These are phyloP conservation scores for Breynia disticha DNA, from an alignment of 441 rosid species.

Conservation along the genomic window DNA sequence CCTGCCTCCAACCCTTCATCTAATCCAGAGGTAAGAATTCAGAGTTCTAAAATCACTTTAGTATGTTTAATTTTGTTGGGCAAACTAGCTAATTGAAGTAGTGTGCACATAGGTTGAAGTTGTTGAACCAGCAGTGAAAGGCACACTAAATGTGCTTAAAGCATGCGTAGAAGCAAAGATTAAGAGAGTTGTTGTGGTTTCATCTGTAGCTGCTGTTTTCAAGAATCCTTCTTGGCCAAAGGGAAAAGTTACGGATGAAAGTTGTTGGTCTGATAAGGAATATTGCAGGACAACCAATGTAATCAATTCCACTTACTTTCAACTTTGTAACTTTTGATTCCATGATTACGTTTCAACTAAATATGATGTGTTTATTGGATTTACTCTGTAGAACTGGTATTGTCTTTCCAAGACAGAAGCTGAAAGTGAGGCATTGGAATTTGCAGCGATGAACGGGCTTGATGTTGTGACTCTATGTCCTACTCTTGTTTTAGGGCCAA, in stretches of 20 bases:
- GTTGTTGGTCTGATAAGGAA: slow-evolving; percentile 63
- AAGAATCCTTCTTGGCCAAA: slow-evolving; percentile 58
- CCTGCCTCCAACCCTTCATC: slow-evolving; percentile 17
- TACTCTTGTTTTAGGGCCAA: slow-evolving; percentile 36
- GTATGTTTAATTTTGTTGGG: not conserved
- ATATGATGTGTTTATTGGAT: not conserved
- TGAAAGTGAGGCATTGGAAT: slow-evolving; percentile 50
- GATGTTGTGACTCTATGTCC: slow-evolving; percentile 49
- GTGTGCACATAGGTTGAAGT: slow-evolving; percentile 37
- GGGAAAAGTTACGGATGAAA: slow-evolving; percentile 40
- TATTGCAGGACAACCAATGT: slow-evolving; percentile 51
- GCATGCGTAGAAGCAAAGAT: slow-evolving; percentile 56
- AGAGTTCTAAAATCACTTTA: not conserved
- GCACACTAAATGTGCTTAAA: slow-evolving; percentile 61
- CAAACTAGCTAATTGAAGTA: not conserved
- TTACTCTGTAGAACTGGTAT: slow-evolving; percentile 46
- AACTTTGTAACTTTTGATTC: not conserved
- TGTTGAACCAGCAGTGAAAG: slow-evolving; percentile 56
- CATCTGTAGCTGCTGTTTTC: slow-evolving; percentile 43
- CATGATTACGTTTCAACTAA: slow-evolving; percentile 1
- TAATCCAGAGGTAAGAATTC: slow-evolving; percentile 49
- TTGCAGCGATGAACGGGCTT: slow-evolving; percentile 38
- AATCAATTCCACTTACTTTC: slow-evolving; percentile 6
- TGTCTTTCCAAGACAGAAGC: slow-evolving; percentile 55
- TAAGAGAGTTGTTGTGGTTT: slow-evolving; percentile 53